These are phyloP conservation scores for Aphanomyces stellatus DNA, from an alignment of 352 stramenopile genomes.

Conservation along the genomic window DNA sequence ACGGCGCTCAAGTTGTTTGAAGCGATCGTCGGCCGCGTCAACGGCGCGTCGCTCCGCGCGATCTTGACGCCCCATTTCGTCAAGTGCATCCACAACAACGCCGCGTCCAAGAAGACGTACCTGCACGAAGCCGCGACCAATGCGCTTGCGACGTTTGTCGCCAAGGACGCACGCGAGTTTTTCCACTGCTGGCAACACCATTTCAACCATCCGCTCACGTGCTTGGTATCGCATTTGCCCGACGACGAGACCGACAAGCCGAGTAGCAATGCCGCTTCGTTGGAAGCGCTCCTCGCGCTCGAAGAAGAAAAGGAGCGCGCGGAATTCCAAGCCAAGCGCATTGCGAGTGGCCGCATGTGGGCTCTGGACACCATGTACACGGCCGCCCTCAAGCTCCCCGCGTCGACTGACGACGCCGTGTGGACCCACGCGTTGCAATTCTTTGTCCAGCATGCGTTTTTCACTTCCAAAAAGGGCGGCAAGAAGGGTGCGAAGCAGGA, in stretches of 20 bases:
- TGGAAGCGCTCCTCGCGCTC: constrained; percentile 58
- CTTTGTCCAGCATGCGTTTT: constrained; percentile 65
- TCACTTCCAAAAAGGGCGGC: constrained; percentile 26
- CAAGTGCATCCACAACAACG: constrained; percentile 78
- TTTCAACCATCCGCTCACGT: constrained; percentile 48
- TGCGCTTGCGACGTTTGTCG: constrained; percentile 50
- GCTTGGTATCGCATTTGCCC: constrained; percentile 42
- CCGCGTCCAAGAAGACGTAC: constrained; percentile 70
- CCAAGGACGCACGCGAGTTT: constrained; percentile 43
- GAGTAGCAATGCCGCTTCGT: constrained; percentile 27
- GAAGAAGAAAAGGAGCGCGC: constrained; percentile 75
- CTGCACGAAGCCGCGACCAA: constrained; percentile 68
- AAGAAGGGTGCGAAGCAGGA: constrained; percentile 47
- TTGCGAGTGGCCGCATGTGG: constrained; percentile 62
- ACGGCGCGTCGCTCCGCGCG: constrained; percentile 36
- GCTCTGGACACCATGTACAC: constrained; percentile 52
- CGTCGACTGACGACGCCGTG: constrained; percentile 26
- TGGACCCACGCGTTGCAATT: constrained; percentile 47
- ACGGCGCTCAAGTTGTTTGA: constrained; percentile 81
- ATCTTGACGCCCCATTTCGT: constrained; percentile 72
- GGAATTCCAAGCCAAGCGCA: constrained; percentile 38
- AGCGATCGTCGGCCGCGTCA: constrained; percentile 45
- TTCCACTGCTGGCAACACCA: constrained; percentile 64
- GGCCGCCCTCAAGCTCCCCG: constrained; percentile 33
- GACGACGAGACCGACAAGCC: constrained; percentile 30